Percentiles rank a stretch among this genome's conserved stretches.
These are phyloP conservation scores for Mycena venus DNA, from an alignment of 768 basidiomycete species.

Conservation along the genomic window DNA sequence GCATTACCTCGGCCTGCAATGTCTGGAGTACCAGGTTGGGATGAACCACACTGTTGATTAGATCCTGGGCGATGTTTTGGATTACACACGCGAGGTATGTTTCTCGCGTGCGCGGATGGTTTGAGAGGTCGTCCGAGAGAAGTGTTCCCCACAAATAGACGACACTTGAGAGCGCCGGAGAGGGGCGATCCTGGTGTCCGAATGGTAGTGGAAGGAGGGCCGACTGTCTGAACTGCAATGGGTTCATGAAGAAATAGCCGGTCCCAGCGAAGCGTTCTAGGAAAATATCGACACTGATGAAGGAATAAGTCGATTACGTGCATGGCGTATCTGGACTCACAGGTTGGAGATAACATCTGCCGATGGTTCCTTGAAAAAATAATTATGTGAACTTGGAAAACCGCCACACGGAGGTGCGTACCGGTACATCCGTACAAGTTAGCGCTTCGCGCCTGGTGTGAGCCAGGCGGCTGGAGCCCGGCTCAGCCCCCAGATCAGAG, in stretches of 20 bases:
- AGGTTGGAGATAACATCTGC: not conserved
- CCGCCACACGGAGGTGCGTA: too few relatives aligned
- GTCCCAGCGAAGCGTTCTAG: constrained; percentile 1
- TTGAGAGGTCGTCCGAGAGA: not conserved
- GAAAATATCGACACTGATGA: constrained; percentile 8
- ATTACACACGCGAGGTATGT: not conserved
- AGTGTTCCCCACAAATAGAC: constrained; percentile 20
- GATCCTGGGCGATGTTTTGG: not conserved
- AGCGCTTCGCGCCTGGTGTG: too few relatives aligned
- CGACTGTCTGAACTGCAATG: not conserved
- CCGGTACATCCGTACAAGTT: too few relatives aligned
- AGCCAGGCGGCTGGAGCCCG: too few relatives aligned
- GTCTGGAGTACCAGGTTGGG: constrained; percentile 4
- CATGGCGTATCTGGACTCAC: too few relatives aligned
- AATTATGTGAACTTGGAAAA: too few relatives aligned
- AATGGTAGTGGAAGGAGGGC: constrained; percentile 6
- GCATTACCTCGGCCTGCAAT: constrained; percentile 6
- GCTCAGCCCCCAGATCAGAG: too few relatives aligned
- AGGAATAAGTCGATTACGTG: too few relatives aligned
- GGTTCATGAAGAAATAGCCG: constrained; percentile 18
- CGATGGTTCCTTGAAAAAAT: not conserved
- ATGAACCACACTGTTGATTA: not conserved
- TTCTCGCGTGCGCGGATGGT: not conserved
- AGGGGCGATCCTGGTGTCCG: constrained; percentile 11
- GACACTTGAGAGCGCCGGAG: not conserved